Evolutionary conservation across 2,329 filamentous ascomycete species (phyloP).

Genomic region (Scolecobasidium constrictum): DNA sequence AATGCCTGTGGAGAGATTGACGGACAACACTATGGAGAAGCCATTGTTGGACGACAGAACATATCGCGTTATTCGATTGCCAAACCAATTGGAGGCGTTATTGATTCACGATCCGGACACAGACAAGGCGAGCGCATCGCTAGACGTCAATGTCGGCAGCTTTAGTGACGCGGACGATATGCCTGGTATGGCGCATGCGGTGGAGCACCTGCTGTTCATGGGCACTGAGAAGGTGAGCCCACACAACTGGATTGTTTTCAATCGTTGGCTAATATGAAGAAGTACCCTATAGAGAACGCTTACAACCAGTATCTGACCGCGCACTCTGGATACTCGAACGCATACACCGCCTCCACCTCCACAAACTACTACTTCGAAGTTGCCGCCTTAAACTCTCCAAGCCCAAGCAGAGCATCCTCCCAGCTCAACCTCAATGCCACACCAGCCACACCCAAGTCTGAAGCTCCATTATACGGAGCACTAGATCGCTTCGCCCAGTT

Average conservation of each 20-base stretch:
- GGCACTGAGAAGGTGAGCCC: conserved; percentile 87
- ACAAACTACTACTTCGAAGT: conserved; percentile 99
- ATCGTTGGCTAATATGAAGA: not conserved
- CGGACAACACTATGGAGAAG: conserved; percentile 62
- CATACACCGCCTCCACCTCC: conserved; percentile 84
- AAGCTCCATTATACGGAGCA: conserved; percentile 64
- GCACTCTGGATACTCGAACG: conserved; percentile 87
- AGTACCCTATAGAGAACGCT: conserved; percentile 89
- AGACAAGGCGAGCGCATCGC: conserved; percentile 90
- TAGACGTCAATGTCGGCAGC: conserved; percentile 93
- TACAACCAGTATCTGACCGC: conserved; percentile 88
- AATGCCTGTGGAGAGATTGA: conserved; percentile 21
- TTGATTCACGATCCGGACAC: conserved; percentile 90
- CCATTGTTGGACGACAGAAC: conserved; percentile 74
- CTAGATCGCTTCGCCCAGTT: conserved; percentile 90
- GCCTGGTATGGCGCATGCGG: conserved; percentile 90
- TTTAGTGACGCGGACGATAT: conserved; percentile 87
- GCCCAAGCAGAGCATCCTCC: conserved; percentile 38
- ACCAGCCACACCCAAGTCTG: conserved; percentile 13
- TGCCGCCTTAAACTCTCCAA: conserved; percentile 54
- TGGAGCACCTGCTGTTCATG: conserved; percentile 97
- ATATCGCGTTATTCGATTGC: conserved; percentile 76
- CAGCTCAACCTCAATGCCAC: conserved; percentile 22
- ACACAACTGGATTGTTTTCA: conserved; percentile 10
- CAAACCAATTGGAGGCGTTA: conserved; percentile 81